These are phyloP conservation scores for Penicillium frequentans DNA, from an alignment of 2,329 filamentous ascomycete genomes.

Conservation along the genomic window DNA sequence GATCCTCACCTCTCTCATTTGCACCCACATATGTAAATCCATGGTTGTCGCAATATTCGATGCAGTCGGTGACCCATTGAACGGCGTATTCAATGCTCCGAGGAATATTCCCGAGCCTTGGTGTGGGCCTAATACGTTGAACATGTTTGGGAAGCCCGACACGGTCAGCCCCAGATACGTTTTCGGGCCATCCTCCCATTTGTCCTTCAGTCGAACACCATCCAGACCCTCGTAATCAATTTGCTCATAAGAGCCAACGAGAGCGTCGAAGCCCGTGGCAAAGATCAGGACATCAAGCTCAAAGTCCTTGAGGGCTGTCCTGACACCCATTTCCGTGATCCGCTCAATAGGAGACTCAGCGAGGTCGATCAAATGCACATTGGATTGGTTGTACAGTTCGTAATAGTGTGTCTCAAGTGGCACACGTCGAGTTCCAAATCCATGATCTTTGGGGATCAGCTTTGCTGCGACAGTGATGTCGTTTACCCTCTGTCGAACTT, in stretches of 20 bases:
- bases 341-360: conserved; percentile 8
- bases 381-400: conserved; percentile 8
- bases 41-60: conserved; percentile 2
- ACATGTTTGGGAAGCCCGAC: conserved; percentile 13
- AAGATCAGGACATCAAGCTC: conserved; percentile 12
- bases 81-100: conserved; percentile 7
- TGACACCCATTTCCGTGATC: conserved; percentile 9
- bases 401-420: conserved; percentile 1
- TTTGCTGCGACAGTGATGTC: no score
- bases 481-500: no score
- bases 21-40: no score
- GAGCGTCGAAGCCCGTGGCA: conserved; percentile 14
- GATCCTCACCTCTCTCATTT: no score
- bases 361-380: conserved; percentile 10
- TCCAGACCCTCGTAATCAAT: conserved; percentile 11
- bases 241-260: conserved; percentile 8
- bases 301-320: conserved; percentile 3
- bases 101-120: no score
- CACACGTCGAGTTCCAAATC: not conserved
- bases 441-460: conserved; percentile 13
- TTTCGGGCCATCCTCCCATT: conserved; percentile 5
- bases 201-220: conserved; percentile 6
- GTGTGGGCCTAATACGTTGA: conserved; percentile 13
- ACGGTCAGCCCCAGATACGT: conserved; percentile 11
- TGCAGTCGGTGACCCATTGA: conserved; percentile 2